Percentiles rank a stretch among this genome's conserved stretches.
phyloP scores from a whole-genome alignment of 2,329 filamentous ascomycete genomes.

The Keithomyces neogunnii region DNA sequence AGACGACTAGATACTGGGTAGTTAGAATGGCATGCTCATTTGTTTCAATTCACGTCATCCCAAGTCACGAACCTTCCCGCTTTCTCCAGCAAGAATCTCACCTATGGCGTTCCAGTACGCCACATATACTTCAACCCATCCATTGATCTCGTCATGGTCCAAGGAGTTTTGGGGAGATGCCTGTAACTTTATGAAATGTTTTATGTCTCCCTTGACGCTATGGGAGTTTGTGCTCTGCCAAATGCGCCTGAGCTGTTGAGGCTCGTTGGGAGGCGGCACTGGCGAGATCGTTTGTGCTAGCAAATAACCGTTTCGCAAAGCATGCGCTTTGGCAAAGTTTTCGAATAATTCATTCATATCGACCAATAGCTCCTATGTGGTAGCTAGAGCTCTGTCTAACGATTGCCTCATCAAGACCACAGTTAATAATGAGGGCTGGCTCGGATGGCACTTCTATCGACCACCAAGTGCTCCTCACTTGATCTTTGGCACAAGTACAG shows the following conservation, averaged over 20 bases:
- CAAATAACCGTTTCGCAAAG: constrained; percentile 56
- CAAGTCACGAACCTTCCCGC: constrained; percentile 24
- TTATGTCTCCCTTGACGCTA: constrained; percentile 60
- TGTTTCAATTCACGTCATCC: not conserved
- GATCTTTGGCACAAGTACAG: too few species aligned
- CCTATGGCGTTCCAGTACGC: constrained; percentile 77
- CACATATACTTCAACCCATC: constrained; percentile 82
- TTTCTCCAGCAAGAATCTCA: constrained; percentile 54
- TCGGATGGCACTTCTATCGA: not conserved
- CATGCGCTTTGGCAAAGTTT: constrained; percentile 64
- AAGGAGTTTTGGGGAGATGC: constrained; percentile 44
- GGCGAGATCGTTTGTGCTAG: constrained; percentile 72
- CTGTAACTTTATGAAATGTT: constrained; percentile 60
- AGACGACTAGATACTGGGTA: constrained; percentile 35
- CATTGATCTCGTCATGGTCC: constrained; percentile 58
- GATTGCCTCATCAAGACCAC: not conserved
- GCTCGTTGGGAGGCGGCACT: constrained; percentile 51
- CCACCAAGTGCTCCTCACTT: too few species aligned
- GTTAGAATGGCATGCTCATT: constrained; percentile 10
- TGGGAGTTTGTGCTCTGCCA: constrained; percentile 61
- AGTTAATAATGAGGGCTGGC: not conserved
- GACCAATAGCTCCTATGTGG: not conserved
- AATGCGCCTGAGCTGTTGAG: constrained; percentile 60
- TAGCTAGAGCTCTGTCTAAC: not conserved
- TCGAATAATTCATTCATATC: constrained; percentile 66